Percentiles rank a stretch among this genome's conserved stretches.
Conservation (phyloP, 1,284 basidiomycete genomes). For the Rhodotorula sp. region DNA sequence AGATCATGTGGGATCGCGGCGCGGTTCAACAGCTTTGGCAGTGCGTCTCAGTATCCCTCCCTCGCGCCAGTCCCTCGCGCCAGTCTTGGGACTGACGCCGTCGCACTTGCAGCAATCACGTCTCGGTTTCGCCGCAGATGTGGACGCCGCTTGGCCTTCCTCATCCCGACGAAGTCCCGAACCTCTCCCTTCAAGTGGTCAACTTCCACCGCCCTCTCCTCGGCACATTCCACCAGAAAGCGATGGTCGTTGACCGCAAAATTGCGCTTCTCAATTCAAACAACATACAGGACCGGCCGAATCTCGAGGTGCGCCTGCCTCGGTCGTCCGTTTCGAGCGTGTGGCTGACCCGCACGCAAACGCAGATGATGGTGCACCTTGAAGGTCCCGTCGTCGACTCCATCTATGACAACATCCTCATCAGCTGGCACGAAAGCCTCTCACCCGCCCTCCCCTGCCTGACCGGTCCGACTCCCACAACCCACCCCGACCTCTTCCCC, state of each 20-base stretch:
- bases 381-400: conserved; percentile 69
- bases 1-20: conserved; percentile 68
- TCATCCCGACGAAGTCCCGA: conserved; percentile 59
- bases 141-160: conserved; percentile 63
- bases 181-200: conserved; percentile 64
- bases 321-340: background rate
- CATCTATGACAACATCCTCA: conserved; percentile 70
- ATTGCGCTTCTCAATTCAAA: conserved; percentile 70
- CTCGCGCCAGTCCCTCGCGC: no score
- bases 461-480: conserved; percentile 45
- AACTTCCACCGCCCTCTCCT: conserved; percentile 59
- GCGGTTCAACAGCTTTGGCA: conserved; percentile 56
- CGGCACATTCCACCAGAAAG: conserved; percentile 65
- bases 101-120: conserved; percentile 55
- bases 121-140: conserved; percentile 56
- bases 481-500: conserved; percentile 44
- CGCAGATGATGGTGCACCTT: conserved; percentile 65
- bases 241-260: conserved; percentile 73
- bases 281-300: conserved; percentile 61
- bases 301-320: conserved; percentile 48
- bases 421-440: conserved; percentile 45
- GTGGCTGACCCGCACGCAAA: background rate
- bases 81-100: background rate
- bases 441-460: conserved; percentile 57
- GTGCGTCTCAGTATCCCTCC: conserved; percentile 12